Evolutionary conservation across 2,329 filamentous ascomycete genomes (phyloP).

Genomic region (Raffaelea arxii): DNA sequence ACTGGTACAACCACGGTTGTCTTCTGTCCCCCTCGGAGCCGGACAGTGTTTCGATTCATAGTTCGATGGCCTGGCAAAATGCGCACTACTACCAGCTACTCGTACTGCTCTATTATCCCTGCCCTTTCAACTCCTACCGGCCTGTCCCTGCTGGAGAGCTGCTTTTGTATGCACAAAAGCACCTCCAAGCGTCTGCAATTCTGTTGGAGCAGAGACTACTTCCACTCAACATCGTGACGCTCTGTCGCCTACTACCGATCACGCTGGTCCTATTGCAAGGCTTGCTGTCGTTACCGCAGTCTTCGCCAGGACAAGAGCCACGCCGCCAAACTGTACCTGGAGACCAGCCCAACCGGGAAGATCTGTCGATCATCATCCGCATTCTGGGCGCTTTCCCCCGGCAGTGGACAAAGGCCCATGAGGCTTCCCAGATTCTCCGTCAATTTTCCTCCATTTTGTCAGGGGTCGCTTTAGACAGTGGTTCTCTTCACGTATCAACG

Average conservation of each 20-base stretch:
- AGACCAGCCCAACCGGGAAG: constrained; percentile 25
- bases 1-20: constrained; percentile 37
- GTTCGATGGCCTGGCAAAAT: constrained; percentile 32
- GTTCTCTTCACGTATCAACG: not conserved
- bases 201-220: constrained; percentile 32
- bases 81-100: constrained; percentile 35
- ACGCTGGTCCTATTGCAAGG: constrained; percentile 26
- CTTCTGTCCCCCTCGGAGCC: constrained; percentile 28
- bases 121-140: constrained; percentile 12
- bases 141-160: constrained; percentile 23
- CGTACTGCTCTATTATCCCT: constrained; percentile 31
- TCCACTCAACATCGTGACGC: constrained; percentile 31
- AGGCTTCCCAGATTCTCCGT: constrained; percentile 23
- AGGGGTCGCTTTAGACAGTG: constrained; percentile 6
- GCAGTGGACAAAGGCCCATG: constrained; percentile 23
- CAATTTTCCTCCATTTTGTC: constrained; percentile 18
- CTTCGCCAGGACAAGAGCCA: constrained; percentile 12
- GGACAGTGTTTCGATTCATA: constrained; percentile 35
- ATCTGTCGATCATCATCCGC: constrained; percentile 19
- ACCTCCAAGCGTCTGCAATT: constrained; percentile 30
- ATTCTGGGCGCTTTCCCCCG: constrained; percentile 20
- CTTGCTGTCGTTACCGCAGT: constrained; percentile 13
- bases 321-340: too few species aligned
- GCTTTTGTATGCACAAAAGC: constrained; percentile 28
- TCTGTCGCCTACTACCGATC: constrained; percentile 29